phyloP scores from a whole-genome alignment of 768 basidiomycete genomes.

The Lactarius evosmus region DNA sequence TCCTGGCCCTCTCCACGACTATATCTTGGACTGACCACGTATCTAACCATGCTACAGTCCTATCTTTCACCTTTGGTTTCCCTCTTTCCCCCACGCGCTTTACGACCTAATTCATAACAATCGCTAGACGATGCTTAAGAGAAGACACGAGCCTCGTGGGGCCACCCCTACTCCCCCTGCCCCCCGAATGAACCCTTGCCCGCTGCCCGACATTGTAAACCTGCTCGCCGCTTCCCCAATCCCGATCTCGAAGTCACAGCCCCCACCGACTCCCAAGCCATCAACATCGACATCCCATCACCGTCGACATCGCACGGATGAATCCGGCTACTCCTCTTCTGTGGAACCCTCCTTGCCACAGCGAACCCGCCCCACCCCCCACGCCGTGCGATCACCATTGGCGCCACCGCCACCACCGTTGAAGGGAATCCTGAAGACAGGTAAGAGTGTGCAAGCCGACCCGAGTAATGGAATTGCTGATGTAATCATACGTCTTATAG shows the following conservation, averaged over 20 bases:
- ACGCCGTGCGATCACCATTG: constrained; percentile 10
- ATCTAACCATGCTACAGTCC: not conserved
- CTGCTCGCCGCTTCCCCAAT: not conserved
- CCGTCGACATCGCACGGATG: constrained; percentile 8
- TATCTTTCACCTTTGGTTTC: constrained; percentile 3
- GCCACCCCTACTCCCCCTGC: constrained; percentile 11
- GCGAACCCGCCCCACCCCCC: constrained; percentile 12
- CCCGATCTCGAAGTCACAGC: constrained; percentile 6
- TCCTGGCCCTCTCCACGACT: not conserved
- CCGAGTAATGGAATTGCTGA: constrained; percentile 10
- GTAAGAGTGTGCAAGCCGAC: constrained; percentile 13
- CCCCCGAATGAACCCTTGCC: constrained; percentile 25
- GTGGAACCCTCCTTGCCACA: constrained; percentile 12
- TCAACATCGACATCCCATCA: constrained; percentile 4
- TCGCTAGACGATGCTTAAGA: constrained; percentile 20
- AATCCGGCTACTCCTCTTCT: constrained; percentile 24
- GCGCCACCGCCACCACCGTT: constrained; percentile 5
- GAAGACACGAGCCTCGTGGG: not conserved
- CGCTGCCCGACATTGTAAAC: constrained; percentile 20
- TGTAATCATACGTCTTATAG: constrained; percentile 16
- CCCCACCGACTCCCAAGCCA: not conserved
- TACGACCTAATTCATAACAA: constrained; percentile 18
- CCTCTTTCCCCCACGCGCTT: constrained; percentile 2
- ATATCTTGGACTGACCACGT: constrained; percentile 1
- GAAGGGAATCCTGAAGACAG: constrained; percentile 28